Percentiles rank a stretch among this genome's conserved stretches.
phyloP scores from a whole-genome alignment of 2,329 filamentous ascomycete genomes.

The Ascochyta viciae-villosae region DNA sequence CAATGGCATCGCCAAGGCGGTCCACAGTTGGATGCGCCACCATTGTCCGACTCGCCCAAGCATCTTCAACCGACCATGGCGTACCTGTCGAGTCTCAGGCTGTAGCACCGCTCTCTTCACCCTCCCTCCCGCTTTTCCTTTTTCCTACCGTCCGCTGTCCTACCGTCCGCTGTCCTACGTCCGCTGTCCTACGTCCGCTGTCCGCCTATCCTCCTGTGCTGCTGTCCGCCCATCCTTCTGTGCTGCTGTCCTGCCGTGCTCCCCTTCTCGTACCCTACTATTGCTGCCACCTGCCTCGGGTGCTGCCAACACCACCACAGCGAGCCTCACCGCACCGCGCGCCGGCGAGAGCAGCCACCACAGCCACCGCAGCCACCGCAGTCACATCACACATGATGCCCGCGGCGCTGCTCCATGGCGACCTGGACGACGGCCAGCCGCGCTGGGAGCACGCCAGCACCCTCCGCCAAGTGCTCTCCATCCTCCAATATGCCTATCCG shows the following conservation, averaged over 20 bases:
- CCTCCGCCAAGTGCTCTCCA: slow-evolving; percentile 31
- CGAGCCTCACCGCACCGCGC: slow-evolving; percentile 16
- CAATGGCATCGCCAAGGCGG: slow-evolving; percentile 5
- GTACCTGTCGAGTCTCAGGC: slow-evolving; percentile 12
- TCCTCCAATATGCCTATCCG: slow-evolving; percentile 66
- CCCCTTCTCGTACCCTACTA: background rate
- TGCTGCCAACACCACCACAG: background rate
- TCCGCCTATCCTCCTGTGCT: no score
- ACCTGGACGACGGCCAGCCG: slow-evolving; percentile 22
- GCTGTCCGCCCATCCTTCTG: no score
- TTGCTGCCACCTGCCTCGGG: no score
- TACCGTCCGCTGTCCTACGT: no score
- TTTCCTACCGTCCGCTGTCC: background rate
- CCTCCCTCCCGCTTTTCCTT: background rate
- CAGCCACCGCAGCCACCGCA: no score
- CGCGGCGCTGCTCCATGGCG: slow-evolving; percentile 19
- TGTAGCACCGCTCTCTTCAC: slow-evolving; percentile 16
- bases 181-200: no score
- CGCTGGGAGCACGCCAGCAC: slow-evolving; percentile 29
- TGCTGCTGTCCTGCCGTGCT: no score
- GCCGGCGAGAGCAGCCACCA: slow-evolving; percentile 16
- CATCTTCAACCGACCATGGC: slow-evolving; percentile 12
- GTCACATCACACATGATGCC: slow-evolving; percentile 23
- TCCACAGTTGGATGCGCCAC: slow-evolving; percentile 17
- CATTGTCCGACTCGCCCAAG: slow-evolving; percentile 14